Base-by-base conservation (phyloP, 352 stramenopile genomes). In the Pythium utonaiense region DNA sequence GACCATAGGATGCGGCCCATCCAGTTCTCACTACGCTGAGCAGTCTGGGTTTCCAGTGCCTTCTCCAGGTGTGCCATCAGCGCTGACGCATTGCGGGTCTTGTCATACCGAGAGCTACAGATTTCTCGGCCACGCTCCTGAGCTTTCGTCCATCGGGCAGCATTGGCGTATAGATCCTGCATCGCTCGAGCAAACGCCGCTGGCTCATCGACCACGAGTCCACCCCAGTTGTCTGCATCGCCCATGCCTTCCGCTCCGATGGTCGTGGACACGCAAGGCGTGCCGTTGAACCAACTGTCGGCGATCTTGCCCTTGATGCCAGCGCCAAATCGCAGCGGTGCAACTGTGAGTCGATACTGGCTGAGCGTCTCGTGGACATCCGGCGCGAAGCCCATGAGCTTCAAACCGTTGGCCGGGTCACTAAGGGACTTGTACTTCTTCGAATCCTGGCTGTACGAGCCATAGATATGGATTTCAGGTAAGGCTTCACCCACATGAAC, bases 291-390 rank as follows among this genome's bases (percentile, higher is more conserved):
- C 94, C 94, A 98, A 63, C 88, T 89, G 64, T 98, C 92, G 2
- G 93, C 78, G 57, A 98, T 97, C 67, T 98, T 98, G 21, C 94
- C 94, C 67, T 98, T 98, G 61, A 98, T 96, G 2, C 94, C 94
- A 2, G 92, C 92, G 27, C 94, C 94, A 74, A 95, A 98, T 7
- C 94, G 85, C 54, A 98, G 69, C 6, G 94, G 94, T 28, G 94
- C 92, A 31, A 98, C 74, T 10, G 87, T 82, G 6, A 98, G 60
- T 12, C 84, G 71, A 53, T 93, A 89, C 49, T 65, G 57, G 14
- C 77, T 70, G 34, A 96, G 65, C 6, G 68, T 95, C 9, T 84
- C 67, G 55, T 96, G 74, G 6, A 92, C 75, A 54, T 94, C 70
- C 0, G 77, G 57, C 7, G 88, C 78, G 65, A 91, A 93, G 1